A percentile compares a stretch with the other conserved stretches of the same genome.
phyloP scores from a whole-genome alignment of 139 green algal genomes.

The Desmodesmus armatus region DNA sequence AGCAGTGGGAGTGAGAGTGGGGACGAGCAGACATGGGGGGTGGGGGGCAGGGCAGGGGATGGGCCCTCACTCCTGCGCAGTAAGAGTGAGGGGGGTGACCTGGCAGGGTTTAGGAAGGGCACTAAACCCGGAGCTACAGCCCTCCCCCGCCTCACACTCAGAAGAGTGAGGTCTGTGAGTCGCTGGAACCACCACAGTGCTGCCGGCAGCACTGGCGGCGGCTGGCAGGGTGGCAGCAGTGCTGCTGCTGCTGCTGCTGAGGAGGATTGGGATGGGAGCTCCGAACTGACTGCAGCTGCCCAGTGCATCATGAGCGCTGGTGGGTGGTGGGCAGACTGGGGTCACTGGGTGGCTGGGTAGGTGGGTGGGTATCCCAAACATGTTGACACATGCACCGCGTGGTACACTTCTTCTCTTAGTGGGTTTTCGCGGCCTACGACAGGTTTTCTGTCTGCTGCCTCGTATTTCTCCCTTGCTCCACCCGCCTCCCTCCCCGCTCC shows the following conservation, averaged over 20 bases:
- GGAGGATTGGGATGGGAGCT: neutral
- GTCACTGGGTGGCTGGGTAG: too few species aligned
- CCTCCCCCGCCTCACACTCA: conserved; percentile 12
- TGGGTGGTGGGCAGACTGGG: too few species aligned
- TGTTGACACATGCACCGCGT: too few species aligned
- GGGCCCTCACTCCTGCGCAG: conserved; percentile 29
- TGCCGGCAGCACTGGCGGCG: neutral
- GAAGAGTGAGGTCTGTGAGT: neutral
- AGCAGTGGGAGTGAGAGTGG: neutral
- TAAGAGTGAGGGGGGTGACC: conserved; percentile 27
- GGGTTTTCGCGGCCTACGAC: too few species aligned
- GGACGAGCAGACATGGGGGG: neutral
- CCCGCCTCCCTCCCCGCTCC: too few species aligned
- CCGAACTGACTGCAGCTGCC: too few species aligned
- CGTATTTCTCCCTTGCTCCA: too few species aligned
- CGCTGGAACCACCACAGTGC: conserved; percentile 8
- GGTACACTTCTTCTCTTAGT: too few species aligned
- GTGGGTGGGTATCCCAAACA: too few species aligned
- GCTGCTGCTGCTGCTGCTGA: neutral
- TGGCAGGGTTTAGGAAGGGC: neutral
- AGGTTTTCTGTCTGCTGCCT: too few species aligned
- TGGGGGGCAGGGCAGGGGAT: neutral
- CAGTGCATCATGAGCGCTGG: too few species aligned
- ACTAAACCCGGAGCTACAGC: neutral
- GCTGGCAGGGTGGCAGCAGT: neutral